phyloP scores from a whole-genome alignment of 192 early-diverging fungal genomes.

The Thamnidium elegans region DNA sequence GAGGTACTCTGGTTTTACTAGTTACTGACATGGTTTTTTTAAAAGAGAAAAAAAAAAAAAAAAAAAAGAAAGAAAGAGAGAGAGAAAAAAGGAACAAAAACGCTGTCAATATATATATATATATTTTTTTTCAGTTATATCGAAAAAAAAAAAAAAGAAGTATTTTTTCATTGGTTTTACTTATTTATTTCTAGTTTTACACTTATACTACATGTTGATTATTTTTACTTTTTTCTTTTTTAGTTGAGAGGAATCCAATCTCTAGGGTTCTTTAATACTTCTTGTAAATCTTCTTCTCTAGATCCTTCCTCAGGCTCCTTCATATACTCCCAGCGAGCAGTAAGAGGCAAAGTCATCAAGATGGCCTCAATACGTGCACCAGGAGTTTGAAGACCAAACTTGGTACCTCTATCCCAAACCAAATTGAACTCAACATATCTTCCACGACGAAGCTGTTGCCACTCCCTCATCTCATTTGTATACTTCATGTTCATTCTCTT shows the following conservation, averaged over 20 bases:
- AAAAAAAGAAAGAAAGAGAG: too few species aligned
- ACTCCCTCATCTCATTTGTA: conserved; percentile 72
- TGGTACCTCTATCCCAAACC: conserved; percentile 95
- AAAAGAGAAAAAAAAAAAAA: too few species aligned
- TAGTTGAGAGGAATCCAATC: conserved; percentile 67
- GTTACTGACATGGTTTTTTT: too few species aligned
- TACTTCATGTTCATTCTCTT: conserved; percentile 77
- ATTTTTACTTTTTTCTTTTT: too few species aligned
- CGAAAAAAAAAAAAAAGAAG: too few species aligned
- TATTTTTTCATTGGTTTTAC: too few species aligned
- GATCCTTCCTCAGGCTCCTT: conserved; percentile 65
- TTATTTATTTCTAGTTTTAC: too few species aligned
- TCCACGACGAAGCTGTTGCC: conserved; percentile 95
- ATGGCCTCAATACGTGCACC: conserved; percentile 96
- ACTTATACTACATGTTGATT: neutral
- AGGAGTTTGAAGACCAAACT: conserved; percentile 96
- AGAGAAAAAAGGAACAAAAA: too few species aligned
- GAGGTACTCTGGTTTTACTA: too few species aligned
- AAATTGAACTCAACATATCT: conserved; percentile 98
- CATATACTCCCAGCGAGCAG: conserved; percentile 95
- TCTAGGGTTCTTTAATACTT: conserved; percentile 74
- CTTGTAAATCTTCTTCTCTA: conserved; percentile 68
- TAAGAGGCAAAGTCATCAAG: conserved; percentile 89
- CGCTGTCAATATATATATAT: too few species aligned
- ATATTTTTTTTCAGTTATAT: too few species aligned